A percentile compares a stretch with the other conserved stretches of the same genome.
Conservation (phyloP, 345 rosid genomes). For the Psidium guajava region DNA sequence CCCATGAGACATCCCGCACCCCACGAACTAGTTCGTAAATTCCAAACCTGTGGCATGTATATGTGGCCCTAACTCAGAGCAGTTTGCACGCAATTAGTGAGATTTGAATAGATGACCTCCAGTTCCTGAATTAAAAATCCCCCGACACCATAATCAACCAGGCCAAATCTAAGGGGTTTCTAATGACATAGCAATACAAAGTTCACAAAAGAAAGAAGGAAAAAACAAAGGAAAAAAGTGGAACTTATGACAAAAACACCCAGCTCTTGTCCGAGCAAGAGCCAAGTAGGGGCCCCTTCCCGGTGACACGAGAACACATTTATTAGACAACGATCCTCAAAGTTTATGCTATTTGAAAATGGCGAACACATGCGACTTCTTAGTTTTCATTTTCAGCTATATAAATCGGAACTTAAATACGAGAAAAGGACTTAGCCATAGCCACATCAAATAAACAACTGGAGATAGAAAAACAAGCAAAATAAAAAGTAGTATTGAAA, state of each 20-base stretch:
- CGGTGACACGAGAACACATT: not conserved
- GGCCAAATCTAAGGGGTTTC: not conserved
- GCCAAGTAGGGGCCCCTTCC: not conserved
- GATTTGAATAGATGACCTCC: not conserved
- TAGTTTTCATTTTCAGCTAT: not conserved
- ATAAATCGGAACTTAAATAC: not conserved
- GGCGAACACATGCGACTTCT: not conserved
- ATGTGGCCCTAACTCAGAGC: fast-evolving
- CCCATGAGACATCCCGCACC: not conserved
- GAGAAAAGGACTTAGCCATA: not conserved
- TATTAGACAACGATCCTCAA: not conserved
- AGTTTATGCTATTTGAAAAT: not conserved
- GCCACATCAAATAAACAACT: not conserved
- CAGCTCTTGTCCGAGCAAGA: not conserved
- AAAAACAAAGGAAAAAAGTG: not conserved
- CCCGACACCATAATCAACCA: not conserved
- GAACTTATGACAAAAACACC: not conserved
- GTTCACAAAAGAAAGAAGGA: not conserved
- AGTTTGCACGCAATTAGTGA: fast-evolving
- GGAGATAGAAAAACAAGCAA: not conserved
- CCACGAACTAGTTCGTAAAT: not conserved
- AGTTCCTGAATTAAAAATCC: not conserved
- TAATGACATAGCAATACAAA: not conserved
- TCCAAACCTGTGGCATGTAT: not conserved
- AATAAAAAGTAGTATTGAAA: not conserved